Conservation (phyloP, 1,284 basidiomycete genomes). For the Xerocomus minutiporus region DNA sequence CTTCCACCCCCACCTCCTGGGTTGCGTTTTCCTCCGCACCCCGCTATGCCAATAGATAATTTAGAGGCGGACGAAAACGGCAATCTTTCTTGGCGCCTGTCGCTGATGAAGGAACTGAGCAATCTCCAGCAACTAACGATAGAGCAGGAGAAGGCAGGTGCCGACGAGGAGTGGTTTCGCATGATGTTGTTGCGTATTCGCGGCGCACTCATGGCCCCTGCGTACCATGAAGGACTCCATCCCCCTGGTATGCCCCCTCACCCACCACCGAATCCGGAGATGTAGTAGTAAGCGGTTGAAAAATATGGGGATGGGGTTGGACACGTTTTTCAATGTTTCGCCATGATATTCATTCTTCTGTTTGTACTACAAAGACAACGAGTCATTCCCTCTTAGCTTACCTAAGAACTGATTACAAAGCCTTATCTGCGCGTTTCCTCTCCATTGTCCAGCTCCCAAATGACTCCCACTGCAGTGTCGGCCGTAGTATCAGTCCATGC, state of each 20-base stretch:
- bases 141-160: constrained; percentile 75
- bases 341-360: constrained; percentile 4
- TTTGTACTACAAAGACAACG: constrained; percentile 3
- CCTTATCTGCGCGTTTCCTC: neutral
- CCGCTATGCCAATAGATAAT: constrained; percentile 57
- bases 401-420: constrained; percentile 27
- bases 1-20: constrained; percentile 51
- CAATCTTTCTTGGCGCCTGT: constrained; percentile 70
- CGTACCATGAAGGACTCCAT: constrained; percentile 57
- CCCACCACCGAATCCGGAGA: constrained; percentile 33
- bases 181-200: constrained; percentile 75
- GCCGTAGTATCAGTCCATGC: constrained; percentile 15
- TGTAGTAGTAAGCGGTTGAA: constrained; percentile 24
- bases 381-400: constrained; percentile 15
- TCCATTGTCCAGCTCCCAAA: constrained; percentile 23
- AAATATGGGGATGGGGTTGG: neutral
- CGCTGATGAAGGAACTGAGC: constrained; percentile 72
- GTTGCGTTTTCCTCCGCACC: constrained; percentile 57
- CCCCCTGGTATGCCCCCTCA: constrained; percentile 42
- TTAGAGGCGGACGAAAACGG: constrained; percentile 73
- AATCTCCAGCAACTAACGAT: constrained; percentile 65
- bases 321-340: constrained; percentile 11
- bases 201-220: constrained; percentile 59
- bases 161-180: constrained; percentile 74
- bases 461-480: constrained; percentile 61